Base-by-base conservation (phyloP, 2,329 filamentous ascomycete species). In the Curvularia sp. region DNA sequence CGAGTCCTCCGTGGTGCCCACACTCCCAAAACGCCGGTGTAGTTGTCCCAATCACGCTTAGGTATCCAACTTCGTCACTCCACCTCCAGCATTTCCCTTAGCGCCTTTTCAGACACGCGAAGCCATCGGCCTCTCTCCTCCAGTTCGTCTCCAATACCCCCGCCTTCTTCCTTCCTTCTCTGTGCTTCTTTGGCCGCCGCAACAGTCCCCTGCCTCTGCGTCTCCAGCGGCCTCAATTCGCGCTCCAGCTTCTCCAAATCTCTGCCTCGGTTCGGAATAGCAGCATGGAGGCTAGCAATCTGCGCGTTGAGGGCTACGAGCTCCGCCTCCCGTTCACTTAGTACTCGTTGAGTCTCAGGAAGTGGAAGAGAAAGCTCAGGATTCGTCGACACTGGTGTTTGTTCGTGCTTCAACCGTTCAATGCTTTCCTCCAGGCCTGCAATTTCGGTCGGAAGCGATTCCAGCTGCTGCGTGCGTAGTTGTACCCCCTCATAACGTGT, bases 61-160 rank as follows among this genome's bases (percentile, higher is more conserved):
- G 18, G 22, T 41, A n/a, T n/a, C 30, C 30, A 48, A 38, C 35
- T 18, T 65, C 61, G 63, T 48, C 53, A 35, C 66, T 84, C 76
- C 15, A 87, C 79, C 63, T 88, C 86, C 65, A 92, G 72, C 77
- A 90, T 86, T 58, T 85, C 82, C 70, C 80, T 86, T 74, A 93
- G 74, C 13, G 78, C 84, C 8, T 80, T 78, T 71, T 92, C 89
- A n/a, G 86, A 87, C 18, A 88, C 88, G 64, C 86, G 85, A 78
- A 88, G 87, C 91, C 91, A 94, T 64, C 90, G 82, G 5, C 89
- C 91, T 66, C 87, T 84, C 75, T 91, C 88, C 74, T 93, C 91
- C 31, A 93, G 75, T 68, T 93, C 89, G 67, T 92, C 90, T 15
- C 86, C 86, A 42, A 87, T 85, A 5, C 88, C 89, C 7, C 88